These are phyloP conservation scores for Halenospora varia DNA, from an alignment of 495 filamentous ascomycete genomes.

Conservation along the genomic window DNA sequence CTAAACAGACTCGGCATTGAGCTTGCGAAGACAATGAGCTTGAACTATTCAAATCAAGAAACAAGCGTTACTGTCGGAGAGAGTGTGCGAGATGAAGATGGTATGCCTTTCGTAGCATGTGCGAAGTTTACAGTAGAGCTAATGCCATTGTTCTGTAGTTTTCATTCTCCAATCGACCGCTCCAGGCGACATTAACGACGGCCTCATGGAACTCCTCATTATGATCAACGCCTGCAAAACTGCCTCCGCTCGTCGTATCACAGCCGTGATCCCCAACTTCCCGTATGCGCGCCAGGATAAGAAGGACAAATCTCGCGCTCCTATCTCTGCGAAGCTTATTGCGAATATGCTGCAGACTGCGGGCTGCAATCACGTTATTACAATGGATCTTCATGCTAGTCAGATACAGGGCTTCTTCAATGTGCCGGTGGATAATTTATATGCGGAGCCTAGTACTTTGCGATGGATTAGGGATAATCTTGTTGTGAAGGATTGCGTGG, in stretches of 20 bases:
- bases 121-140: conserved; percentile 12
- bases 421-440: conserved; percentile 94
- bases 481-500: conserved; percentile 77
- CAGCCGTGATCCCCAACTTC: conserved; percentile 91
- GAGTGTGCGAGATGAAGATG: conserved; percentile 94
- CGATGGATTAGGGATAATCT: conserved; percentile 89
- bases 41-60: conserved; percentile 98
- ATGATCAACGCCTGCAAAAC: conserved; percentile 99
- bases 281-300: conserved; percentile 99
- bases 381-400: conserved; percentile 78
- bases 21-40: conserved; percentile 84
- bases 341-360: conserved; percentile 98
- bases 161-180: conserved; percentile 96
- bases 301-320: conserved; percentile 93
- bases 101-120: conserved; percentile 36
- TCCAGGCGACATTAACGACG: conserved; percentile 97
- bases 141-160: conserved; percentile 42
- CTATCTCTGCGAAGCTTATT: conserved; percentile 88
- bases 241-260: conserved; percentile 89
- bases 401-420: conserved; percentile 96
- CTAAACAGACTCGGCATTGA: conserved; percentile 79
- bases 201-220: conserved; percentile 96
- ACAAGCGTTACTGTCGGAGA: conserved; percentile 96
- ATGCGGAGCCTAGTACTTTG: conserved; percentile 90
- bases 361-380: conserved; percentile 82